A percentile compares a stretch with the other conserved stretches of the same genome.
phyloP scores from a whole-genome alignment of 2,329 filamentous ascomycete species.

The Monosporascus cannonballus region DNA sequence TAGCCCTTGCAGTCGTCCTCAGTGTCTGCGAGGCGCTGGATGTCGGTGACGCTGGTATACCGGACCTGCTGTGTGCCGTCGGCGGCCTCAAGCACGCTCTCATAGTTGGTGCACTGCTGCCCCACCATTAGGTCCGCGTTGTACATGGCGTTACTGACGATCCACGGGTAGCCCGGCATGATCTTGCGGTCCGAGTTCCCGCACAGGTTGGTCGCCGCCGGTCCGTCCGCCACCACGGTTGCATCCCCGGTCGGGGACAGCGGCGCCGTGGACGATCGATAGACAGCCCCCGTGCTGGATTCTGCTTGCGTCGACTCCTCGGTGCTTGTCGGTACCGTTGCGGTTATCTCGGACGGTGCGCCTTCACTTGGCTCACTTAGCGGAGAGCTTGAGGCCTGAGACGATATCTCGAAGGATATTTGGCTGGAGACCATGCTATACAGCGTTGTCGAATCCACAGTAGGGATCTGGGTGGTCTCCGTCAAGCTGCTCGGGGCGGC shows the following conservation, averaged over 20 bases:
- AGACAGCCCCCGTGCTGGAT: neutral
- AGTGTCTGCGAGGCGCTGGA: constrained; percentile 2
- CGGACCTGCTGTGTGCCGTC: constrained; percentile 2
- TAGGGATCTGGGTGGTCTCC: neutral
- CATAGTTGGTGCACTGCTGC: constrained; percentile 7
- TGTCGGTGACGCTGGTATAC: constrained; percentile 5
- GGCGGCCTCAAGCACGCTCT: constrained; percentile 1
- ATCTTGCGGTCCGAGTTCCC: constrained; percentile 3
- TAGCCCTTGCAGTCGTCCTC: constrained; percentile 8
- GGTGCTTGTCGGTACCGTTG: no score
- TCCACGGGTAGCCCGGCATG: constrained; percentile 4
- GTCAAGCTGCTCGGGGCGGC: neutral
- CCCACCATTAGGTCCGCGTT: constrained; percentile 5
- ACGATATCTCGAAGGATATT: no score
- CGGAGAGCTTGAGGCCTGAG: no score
- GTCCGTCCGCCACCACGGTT: neutral
- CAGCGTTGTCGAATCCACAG: neutral
- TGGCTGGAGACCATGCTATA: neutral
- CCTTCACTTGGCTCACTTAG: no score
- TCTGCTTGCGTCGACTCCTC: no score
- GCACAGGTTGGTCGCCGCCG: constrained; percentile 2
- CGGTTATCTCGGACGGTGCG: no score
- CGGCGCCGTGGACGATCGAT: neutral
- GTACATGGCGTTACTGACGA: constrained; percentile 6
- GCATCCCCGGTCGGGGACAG: neutral